Conservation (phyloP, 306 rosid genomes). For the Trifolium dubium region DNA sequence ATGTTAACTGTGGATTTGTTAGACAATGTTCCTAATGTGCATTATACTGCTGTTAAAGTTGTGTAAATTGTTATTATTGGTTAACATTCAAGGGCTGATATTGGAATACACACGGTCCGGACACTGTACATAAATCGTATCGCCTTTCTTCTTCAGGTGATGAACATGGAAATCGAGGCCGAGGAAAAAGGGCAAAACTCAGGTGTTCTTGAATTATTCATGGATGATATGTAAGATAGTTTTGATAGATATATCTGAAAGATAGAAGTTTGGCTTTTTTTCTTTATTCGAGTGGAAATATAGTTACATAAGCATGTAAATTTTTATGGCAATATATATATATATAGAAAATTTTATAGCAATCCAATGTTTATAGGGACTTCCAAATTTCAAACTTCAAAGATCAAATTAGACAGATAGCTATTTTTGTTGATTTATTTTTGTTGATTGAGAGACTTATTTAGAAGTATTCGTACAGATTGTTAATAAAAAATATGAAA, state of each 20-base stretch:
- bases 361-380: not conserved
- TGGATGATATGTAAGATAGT: no score
- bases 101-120: no score
- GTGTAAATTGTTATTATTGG: conserved; percentile 39
- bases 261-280: not conserved
- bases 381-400: not conserved
- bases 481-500: no score
- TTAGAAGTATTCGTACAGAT: no score
- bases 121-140: no score
- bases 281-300: not conserved
- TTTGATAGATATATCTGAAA: no score
- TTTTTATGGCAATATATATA: not conserved
- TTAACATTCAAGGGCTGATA: not conserved
- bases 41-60: conserved; percentile 55
- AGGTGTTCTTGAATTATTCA: no score
- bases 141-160: no score
- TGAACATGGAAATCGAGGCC: no score
- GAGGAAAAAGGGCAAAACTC: no score
- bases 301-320: not conserved
- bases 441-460: no score
- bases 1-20: conserved; percentile 77
- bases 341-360: no score
- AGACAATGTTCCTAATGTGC: conserved; percentile 60
- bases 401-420: not conserved
- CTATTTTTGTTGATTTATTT: not conserved